Conservation (phyloP, 2,329 filamentous ascomycete species). For the Aspergillus flavus region DNA sequence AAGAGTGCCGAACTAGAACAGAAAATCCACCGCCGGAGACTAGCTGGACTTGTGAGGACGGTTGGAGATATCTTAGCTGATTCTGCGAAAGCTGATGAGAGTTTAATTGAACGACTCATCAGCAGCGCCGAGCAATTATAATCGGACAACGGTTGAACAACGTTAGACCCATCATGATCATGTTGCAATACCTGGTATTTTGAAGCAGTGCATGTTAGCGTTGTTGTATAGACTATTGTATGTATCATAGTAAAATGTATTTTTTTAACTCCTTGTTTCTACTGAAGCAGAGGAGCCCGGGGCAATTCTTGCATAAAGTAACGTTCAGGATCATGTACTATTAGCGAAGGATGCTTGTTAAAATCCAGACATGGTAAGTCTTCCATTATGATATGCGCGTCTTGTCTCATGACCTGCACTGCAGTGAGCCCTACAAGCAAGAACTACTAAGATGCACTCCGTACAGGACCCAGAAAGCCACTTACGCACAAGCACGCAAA, state of each 20-base stretch:
- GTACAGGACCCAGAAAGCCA: not conserved
- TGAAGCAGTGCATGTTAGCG: not conserved
- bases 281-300: not conserved
- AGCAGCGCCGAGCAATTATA: slow-evolving; percentile 38
- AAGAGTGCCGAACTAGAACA: slow-evolving; percentile 83
- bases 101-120: slow-evolving; percentile 34
- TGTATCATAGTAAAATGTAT: not conserved
- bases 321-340: not conserved
- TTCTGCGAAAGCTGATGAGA: slow-evolving; percentile 19
- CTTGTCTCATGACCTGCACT: not conserved
- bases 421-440: no score
- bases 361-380: not conserved
- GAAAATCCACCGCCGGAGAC: slow-evolving; percentile 64
- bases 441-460: not conserved
- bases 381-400: not conserved
- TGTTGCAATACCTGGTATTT: not conserved
- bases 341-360: not conserved
- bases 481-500: not conserved
- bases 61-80: slow-evolving; percentile 33
- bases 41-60: slow-evolving; percentile 46
- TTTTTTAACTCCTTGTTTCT: not conserved
- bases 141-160: not conserved
- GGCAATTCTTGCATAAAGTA: not conserved
- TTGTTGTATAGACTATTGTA: not conserved
- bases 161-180: not conserved